Conservation (phyloP, 2,329 filamentous ascomycete genomes). For the Fusarium sp. region DNA sequence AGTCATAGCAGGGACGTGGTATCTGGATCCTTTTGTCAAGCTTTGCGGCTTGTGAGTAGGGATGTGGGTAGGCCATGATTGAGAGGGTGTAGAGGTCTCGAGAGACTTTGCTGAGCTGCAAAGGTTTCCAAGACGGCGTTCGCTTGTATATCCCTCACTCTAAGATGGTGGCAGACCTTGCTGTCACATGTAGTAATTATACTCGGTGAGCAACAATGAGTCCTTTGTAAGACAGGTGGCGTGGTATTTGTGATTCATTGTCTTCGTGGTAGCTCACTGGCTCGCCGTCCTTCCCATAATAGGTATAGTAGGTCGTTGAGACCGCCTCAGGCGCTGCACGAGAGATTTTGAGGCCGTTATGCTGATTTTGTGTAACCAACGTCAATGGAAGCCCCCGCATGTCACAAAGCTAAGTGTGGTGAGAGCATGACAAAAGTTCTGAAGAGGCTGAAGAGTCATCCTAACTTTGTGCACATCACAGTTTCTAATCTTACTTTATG, state of each 20-base stretch:
- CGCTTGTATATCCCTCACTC: neutral
- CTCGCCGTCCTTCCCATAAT: neutral
- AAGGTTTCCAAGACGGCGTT: neutral
- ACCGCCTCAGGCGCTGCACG: neutral
- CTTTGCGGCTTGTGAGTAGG: slow-evolving; percentile 12
- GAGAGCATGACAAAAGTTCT: too few species aligned
- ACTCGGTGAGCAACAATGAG: neutral
- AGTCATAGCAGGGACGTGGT: slow-evolving; percentile 1
- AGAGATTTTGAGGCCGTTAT: slow-evolving; percentile 17
- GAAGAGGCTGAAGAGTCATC: too few species aligned
- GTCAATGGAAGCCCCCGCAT: neutral
- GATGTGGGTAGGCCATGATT: neutral
- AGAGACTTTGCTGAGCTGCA: neutral
- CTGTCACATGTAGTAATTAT: neutral
- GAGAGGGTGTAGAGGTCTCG: fast-evolving
- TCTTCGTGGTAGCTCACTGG: neutral
- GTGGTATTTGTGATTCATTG: neutral
- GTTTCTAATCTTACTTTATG: neutral
- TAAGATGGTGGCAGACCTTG: neutral
- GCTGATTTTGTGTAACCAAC: neutral
- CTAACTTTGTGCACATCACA: too few species aligned
- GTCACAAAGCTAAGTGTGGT: too few species aligned
- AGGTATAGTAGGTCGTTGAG: neutral
- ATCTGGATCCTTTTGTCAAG: slow-evolving; percentile 11
- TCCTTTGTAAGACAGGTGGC: neutral